Evolutionary conservation across 1,284 basidiomycete genomes (phyloP), one percentile per base, ranked within the genome.

Genomic region (Marasmius sp.): DNA sequence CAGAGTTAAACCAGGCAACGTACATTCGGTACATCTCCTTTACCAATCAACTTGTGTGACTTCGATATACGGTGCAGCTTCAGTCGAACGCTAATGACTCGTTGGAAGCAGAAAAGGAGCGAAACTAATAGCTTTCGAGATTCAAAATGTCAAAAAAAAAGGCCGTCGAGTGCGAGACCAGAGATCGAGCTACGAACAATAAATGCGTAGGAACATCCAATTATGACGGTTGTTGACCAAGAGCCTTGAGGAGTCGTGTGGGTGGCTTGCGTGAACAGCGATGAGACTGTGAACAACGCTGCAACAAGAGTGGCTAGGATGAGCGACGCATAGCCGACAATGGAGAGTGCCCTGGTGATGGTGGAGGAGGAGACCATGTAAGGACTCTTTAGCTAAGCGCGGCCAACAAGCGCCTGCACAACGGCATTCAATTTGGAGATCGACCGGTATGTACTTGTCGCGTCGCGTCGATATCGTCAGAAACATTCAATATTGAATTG

Each of bases 11-110:
- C 77, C 85, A 60, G 27, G 27, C 27, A 5, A 27, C 27, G 27
- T 62, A 90, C 92, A 70, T 87, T 83, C n/a, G 91, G 89, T n/a
- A 91, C 75, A 67, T 94, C 91, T 7, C 81, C 79, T 62, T 77
- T 79, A 51, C 83, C 81, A 43, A 89, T 80, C 2, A 84, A 84
- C 53, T 83, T 80, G 69, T 89, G 87, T 2, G 84, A 81, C 71
- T 89, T 92, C 27, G 92, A 90, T 68, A 94, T 91, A 36, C 84
- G 78, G 67, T 86, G 84, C 56, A 92, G 75, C 70, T 81, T 81
- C 64, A 83, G 72, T 51, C 84, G 80, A 45, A 91, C 83, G 0
- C 85, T 82, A 49, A 92, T 79, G 58, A 88, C 79, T 47, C 90
- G 83, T 59, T 90, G 91, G 59, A 84, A 72, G 67, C 86, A 91